Evolutionary conservation across 306 rosid species (phyloP).

Genomic region (Quercus agrifolia): DNA sequence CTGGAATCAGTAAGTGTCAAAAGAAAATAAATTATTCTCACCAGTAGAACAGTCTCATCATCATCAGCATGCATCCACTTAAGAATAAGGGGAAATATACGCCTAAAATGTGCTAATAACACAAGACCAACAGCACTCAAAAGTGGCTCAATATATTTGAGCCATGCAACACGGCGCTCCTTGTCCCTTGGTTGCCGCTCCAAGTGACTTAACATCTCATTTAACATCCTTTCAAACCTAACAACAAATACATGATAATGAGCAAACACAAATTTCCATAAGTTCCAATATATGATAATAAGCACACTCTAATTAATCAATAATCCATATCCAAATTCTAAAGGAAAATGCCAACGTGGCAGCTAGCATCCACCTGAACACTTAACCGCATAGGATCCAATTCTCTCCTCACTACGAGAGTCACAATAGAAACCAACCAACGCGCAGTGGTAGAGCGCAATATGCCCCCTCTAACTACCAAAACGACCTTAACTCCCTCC

Average conservation of each 20-base stretch:
- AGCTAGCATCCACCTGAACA: too few relatives aligned
- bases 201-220: constrained; percentile 89
- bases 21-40: constrained; percentile 30
- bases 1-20: not conserved
- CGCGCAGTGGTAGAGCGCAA: too few relatives aligned
- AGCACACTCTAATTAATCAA: not conserved
- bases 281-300: not conserved
- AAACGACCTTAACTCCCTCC: too few relatives aligned
- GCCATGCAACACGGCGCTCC: constrained; percentile 91
- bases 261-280: not conserved
- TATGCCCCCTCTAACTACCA: too few relatives aligned
- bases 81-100: constrained; percentile 84
- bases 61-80: constrained; percentile 92
- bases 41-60: constrained; percentile 73
- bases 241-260: not conserved
- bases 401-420: too few relatives aligned
- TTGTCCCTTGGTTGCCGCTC: constrained; percentile 89
- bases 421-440: too few relatives aligned
- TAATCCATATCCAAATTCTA: not conserved
- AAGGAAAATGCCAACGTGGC: too few relatives aligned
- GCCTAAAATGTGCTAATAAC: constrained; percentile 83
- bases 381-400: too few relatives aligned
- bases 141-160: constrained; percentile 53
- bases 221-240: constrained; percentile 85
- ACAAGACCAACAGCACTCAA: constrained; percentile 63